Base-by-base conservation (phyloP, 2,329 filamentous ascomycete species). In the Akanthomyces dipterigenus region DNA sequence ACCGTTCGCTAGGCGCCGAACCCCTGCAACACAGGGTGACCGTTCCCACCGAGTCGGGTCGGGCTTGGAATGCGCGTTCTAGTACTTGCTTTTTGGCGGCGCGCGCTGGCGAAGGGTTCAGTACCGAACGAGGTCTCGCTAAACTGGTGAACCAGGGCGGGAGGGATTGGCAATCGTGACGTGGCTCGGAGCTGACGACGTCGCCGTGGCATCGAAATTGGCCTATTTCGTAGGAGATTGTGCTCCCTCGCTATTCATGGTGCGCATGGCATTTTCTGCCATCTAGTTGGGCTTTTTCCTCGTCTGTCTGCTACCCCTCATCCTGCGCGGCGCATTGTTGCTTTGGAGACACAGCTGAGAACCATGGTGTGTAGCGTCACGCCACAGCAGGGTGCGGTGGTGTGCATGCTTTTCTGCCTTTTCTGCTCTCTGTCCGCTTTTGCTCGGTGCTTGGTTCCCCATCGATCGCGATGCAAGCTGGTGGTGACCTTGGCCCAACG, bases 1-100 rank as follows among this genome's bases (percentile, higher is more conserved):
- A 58, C 55, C 55, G 55, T 50, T 58, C 55, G 34, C 55, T 24
- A 40, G 34, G 34, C 55, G 55, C 55, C 55, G 31, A 58, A 58
- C 45, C 45, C 45, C 46, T 58, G 55, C 46, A 42, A 40, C 3
- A 40, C 16, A n/a, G 24, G 8, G 45, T 24, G 54, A 28, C 22
- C 38, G 40, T 55, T 40, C 18, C 26, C 40, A 36, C 31, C 31
- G 31, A 22, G 55, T 48, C 42, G 18, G 42, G 28, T 36, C 51
- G 26, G 53, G 9, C 24, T 12, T 42, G 51, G 34, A 38, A 18
- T 56, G 54, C 22, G 14, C 6, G n/a, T 12, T 22, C 16, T 3
- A 7, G 43, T 36, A 58, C 55, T 20, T 46, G 54, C 42, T 18
- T 38, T 48, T 48, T 43, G 26, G 53, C 26, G 24, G 24, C 26